A percentile compares a stretch with the other conserved stretches of the same genome.
phyloP scores from a whole-genome alignment of 768 basidiomycete species.

The Suillus lakei region DNA sequence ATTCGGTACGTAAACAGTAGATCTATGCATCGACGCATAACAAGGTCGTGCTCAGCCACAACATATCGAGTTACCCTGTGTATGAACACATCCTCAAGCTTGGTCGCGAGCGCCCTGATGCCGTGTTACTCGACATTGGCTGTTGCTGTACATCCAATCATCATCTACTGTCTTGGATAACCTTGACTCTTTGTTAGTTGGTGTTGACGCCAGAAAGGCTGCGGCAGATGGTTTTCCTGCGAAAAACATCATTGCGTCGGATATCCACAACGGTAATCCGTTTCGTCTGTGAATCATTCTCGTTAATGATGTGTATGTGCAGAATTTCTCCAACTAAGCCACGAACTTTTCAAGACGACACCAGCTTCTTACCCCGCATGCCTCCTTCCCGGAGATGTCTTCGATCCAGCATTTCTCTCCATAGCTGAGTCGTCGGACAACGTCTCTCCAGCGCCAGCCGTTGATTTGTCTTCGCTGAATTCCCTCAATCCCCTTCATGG shows the following conservation, averaged over 20 bases:
- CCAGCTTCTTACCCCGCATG: constrained; percentile 54
- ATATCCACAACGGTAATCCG: too few species aligned
- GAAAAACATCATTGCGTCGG: too few species aligned
- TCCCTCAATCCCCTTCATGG: constrained; percentile 54
- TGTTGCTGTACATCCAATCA: constrained; percentile 44
- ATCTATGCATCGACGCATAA: neutral
- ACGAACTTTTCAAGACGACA: too few species aligned
- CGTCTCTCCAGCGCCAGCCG: constrained; percentile 25
- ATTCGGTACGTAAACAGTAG: constrained; percentile 16
- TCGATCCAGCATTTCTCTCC: constrained; percentile 49
- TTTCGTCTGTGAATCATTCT: too few species aligned
- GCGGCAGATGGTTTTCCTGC: too few species aligned
- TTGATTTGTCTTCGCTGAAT: constrained; percentile 37
- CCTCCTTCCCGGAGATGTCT: constrained; percentile 61
- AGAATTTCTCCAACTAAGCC: constrained; percentile 66
- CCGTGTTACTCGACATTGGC: constrained; percentile 49
- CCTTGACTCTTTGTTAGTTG: constrained; percentile 13
- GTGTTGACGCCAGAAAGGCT: too few species aligned
- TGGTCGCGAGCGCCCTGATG: constrained; percentile 36
- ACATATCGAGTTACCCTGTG: neutral
- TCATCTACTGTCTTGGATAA: neutral
- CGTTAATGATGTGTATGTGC: too few species aligned
- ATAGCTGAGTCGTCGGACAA: constrained; percentile 35
- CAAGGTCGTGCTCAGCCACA: neutral
- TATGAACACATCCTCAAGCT: constrained; percentile 9